Evolutionary conservation across 148 eudicot genomes (phyloP), one percentile per base, ranked within the genome.

Genomic region (Silene uniflora): DNA sequence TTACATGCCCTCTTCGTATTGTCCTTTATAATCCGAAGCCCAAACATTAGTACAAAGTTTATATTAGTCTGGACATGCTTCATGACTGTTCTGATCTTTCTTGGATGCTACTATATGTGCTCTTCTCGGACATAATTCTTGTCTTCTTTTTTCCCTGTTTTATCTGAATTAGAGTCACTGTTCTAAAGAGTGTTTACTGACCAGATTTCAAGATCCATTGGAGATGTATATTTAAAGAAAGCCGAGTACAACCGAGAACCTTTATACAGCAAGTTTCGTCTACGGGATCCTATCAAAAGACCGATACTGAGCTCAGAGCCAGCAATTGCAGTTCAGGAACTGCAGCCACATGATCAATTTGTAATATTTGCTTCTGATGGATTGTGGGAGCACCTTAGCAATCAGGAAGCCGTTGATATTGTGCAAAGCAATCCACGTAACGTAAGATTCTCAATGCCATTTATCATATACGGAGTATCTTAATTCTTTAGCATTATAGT

Each of bases 341-440:
- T 91, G 74, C 88, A 86, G 73, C 86, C 92, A 17, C 86, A 87
- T 32, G 97, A 91, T 85, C 92, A 81, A 56, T 90, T 91, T 83
- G 79, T 91, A 21, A 91, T 91, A 83, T 88, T 87, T 75, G 94
- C 97, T 60, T 91, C 94, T 5, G 97, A 91, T 79, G 94, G 97
- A 27, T 86, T 91, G 18, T 91, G 97, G 94, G 97, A 91, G 88
- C 92, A 91, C 83, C 86, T 91, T 62, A 87, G 76, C 82, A 89
- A 91, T 85, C 91, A 91, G 73, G 93, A 89, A 80, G 97, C 97
- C 19, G 91, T 88, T 63, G 86, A 88, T 85, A 76, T 90, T 46
- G 92, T 92, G 69, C 94, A 86, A 82, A 88, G 82, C 75, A 85
- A 85, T 76, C 89, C 87, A 9, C 89, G 75, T 25, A 88, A 75